Evolutionary conservation across 2,329 filamentous ascomycete genomes (phyloP).

Genomic region (Ophiostoma sp.): DNA sequence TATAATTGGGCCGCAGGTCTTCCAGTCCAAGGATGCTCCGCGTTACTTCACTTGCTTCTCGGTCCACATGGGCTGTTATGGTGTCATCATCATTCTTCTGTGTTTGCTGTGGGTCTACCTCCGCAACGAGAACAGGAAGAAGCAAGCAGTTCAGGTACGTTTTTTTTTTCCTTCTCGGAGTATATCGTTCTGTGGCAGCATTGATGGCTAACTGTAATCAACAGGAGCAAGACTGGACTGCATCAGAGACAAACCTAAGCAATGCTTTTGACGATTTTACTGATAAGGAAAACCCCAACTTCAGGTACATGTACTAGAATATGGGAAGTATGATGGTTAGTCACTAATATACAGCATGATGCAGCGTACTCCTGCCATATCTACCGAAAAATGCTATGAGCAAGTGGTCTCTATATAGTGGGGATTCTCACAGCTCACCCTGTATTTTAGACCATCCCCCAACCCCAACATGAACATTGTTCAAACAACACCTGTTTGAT

Average conservation of each 20-base stretch:
- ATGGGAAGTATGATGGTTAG: too few relatives aligned
- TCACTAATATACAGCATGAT: too few relatives aligned
- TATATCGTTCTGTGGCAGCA: too few relatives aligned
- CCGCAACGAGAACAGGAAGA: slow-evolving; percentile 55
- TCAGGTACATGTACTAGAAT: slow-evolving; percentile 53
- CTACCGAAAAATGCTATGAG: too few relatives aligned
- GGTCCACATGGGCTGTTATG: slow-evolving; percentile 69
- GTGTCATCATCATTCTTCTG: slow-evolving; percentile 58
- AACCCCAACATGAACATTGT: too few relatives aligned
- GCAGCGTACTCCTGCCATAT: too few relatives aligned
- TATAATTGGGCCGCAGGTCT: slow-evolving; percentile 59
- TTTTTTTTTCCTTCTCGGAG: not conserved
- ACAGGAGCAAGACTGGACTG: not conserved
- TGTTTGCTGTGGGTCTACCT: slow-evolving; percentile 60
- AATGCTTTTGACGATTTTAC: slow-evolving; percentile 65
- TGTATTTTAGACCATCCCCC: too few relatives aligned
- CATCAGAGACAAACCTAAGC: slow-evolving; percentile 44
- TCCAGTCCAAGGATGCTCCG: slow-evolving; percentile 60
- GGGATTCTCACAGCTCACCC: too few relatives aligned
- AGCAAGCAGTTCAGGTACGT: slow-evolving; percentile 42
- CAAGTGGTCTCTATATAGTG: too few relatives aligned
- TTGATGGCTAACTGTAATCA: not conserved
- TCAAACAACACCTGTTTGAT: too few relatives aligned
- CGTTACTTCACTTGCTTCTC: slow-evolving; percentile 69
- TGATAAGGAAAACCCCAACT: slow-evolving; percentile 60